phyloP scores from a whole-genome alignment of 805 yeast genomes.

The Vanderwaltozyma verrucispora region DNA sequence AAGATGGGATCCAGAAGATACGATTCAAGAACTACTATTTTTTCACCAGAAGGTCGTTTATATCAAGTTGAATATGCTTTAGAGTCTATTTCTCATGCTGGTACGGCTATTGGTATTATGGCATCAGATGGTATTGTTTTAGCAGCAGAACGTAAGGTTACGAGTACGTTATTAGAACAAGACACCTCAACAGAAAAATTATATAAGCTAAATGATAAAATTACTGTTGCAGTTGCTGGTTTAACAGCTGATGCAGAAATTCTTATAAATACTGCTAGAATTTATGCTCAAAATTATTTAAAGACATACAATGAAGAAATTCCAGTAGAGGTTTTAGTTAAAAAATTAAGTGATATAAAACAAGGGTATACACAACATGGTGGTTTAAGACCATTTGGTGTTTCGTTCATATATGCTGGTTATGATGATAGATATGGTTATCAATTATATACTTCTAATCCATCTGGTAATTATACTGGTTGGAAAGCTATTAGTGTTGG shows the following conservation, averaged over 20 bases:
- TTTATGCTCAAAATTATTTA: conserved; percentile 72
- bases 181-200: conserved; percentile 90
- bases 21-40: conserved; percentile 97
- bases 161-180: conserved; percentile 85
- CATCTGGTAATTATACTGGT: conserved; percentile 95
- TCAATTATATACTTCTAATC: conserved; percentile 91
- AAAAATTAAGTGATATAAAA: conserved; percentile 81
- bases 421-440: conserved; percentile 82
- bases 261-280: conserved; percentile 78
- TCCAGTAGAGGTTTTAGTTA: conserved; percentile 87
- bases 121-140: conserved; percentile 82
- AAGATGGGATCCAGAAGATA: conserved; percentile 83
- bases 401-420: conserved; percentile 92
- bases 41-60: conserved; percentile 96
- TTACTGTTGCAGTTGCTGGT: conserved; percentile 94
- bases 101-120: conserved; percentile 91
- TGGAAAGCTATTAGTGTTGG: conserved; percentile 99
- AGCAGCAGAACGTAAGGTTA: conserved; percentile 94
- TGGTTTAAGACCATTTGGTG: conserved; percentile 97
- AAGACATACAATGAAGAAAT: conserved; percentile 84
- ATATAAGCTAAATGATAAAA: conserved; percentile 72
- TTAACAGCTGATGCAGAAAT: conserved; percentile 95
- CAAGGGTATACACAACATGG: conserved; percentile 99
- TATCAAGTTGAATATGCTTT: conserved; percentile 96
- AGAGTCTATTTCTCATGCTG: conserved; percentile 96